Base-by-base conservation (phyloP, 2,329 filamentous ascomycete species). In the Cordyceps militaris region DNA sequence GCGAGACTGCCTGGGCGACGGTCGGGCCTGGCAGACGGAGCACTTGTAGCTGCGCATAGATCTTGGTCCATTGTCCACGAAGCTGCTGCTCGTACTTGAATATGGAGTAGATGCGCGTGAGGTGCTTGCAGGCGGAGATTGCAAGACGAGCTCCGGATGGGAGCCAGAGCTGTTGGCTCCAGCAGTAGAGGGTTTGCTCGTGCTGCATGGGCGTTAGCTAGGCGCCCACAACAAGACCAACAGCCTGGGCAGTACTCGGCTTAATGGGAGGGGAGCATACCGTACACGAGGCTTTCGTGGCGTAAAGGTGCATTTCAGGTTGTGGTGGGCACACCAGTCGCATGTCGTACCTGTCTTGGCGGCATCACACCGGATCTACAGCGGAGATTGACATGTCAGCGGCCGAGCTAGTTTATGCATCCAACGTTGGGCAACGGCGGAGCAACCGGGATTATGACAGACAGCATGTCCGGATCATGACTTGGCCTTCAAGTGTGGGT, bases 251-350 rank as follows among this genome's bases (percentile, higher is more conserved):
- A 30, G 16, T 21, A 21, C 2, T 28, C 9, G 32, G n/a, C 6
- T 4, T 9, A 4, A n/a, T 34, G 16, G 16, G 24, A 23, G 26
- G 19, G 5, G 2, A 21, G 2, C 38, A 13, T 43, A 57, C 55
- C 55, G 55, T 13, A 28, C 9, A 58, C 62, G 51, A 56, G 47
- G 55, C 30, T 56, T 59, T 58, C 60, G 57, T 59, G 50, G 59
- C 51, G 53, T 70, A 63, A 78, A 80, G 8, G 75, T 79, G 65
- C 78, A 81, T 19, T 70, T 64, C 21, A 76, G 68, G 56, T 71
- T 66, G 61, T 79, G 77, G 64, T 79, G 75, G 51, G 68, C 70
- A 63, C 77, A 80, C 76, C 77, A 80, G 64, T 80, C 75, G 66
- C 77, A 80, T 50, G 71, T 68, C 4, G 46, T 34, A 36, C 58